These are phyloP conservation scores for Lentinula edodes DNA, from an alignment of 768 basidiomycete genomes.

Conservation along the genomic window DNA sequence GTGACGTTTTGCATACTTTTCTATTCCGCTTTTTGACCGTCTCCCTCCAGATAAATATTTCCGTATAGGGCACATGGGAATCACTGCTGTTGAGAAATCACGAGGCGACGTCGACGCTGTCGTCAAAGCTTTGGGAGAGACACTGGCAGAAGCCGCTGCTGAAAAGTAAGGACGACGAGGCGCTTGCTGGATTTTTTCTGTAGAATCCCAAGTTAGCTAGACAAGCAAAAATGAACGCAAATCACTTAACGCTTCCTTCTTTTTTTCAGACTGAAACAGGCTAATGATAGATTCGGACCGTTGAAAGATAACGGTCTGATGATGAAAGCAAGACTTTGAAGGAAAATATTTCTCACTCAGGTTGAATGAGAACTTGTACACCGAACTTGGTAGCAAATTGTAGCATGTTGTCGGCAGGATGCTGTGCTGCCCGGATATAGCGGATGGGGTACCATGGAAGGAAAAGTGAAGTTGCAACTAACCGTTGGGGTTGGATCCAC, in stretches of 20 bases:
- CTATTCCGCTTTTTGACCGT: not conserved
- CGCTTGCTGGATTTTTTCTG: not conserved
- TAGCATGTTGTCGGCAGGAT: too few species aligned
- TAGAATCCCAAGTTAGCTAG: not conserved
- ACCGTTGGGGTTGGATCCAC: too few species aligned
- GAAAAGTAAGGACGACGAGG: constrained; percentile 4
- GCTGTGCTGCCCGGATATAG: too few species aligned
- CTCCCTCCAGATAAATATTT: constrained; percentile 69
- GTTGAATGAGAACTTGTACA: not conserved
- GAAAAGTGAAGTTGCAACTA: too few species aligned
- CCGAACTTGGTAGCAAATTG: not conserved
- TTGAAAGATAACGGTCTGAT: not conserved
- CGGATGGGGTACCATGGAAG: too few species aligned
- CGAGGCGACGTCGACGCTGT: constrained; percentile 77
- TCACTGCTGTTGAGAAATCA: constrained; percentile 64
- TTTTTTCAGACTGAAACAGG: not conserved
- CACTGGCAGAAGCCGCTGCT: constrained; percentile 25
- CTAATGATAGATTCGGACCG: not conserved
- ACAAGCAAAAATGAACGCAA: not conserved
- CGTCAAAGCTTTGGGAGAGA: constrained; percentile 57
- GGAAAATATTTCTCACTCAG: not conserved
- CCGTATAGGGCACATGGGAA: constrained; percentile 94
- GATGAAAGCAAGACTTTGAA: not conserved
- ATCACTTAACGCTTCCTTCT: not conserved
- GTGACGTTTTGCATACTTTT: constrained; percentile 12